These are phyloP conservation scores for Phytophthora parvispora DNA, from an alignment of 352 stramenopile species.

Conservation along the genomic window DNA sequence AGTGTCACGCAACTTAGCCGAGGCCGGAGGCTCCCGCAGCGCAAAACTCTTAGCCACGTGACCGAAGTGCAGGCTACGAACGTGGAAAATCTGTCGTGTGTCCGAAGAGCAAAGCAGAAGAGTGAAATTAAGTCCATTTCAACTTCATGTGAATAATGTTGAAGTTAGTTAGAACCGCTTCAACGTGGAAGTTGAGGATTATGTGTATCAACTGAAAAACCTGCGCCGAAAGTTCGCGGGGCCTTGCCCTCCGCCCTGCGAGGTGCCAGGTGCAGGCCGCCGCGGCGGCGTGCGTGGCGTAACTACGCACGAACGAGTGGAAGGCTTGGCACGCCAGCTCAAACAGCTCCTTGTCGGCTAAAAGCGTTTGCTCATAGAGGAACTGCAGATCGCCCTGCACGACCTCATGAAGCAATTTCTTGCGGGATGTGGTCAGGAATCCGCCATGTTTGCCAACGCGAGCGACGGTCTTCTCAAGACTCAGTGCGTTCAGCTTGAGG, in stretches of 20 bases:
- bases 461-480: conserved; percentile 86
- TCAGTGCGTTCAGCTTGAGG: conserved; percentile 85
- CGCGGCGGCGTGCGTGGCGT: conserved; percentile 95
- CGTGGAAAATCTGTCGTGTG: conserved; percentile 94
- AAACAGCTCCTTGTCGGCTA: conserved; percentile 89
- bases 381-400: conserved; percentile 87
- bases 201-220: too few relatives aligned
- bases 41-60: conserved; percentile 96
- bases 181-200: too few relatives aligned
- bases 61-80: conserved; percentile 94
- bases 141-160: too few relatives aligned
- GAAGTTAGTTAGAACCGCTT: too few relatives aligned
- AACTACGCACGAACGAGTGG: conserved; percentile 94
- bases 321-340: conserved; percentile 91
- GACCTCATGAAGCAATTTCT: conserved; percentile 88
- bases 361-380: conserved; percentile 83
- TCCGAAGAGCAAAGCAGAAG: too few relatives aligned
- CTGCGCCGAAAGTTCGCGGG: too few relatives aligned
- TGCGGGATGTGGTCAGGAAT: conserved; percentile 68
- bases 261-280: too few relatives aligned
- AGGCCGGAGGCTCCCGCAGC: conserved; percentile 86
- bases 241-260: too few relatives aligned
- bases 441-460: conserved; percentile 68
- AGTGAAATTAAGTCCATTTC: too few relatives aligned
- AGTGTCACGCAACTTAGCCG: conserved; percentile 80